Base-by-base conservation (phyloP, 1,139 yeast genomes). In the Entelexis sorbosivorans region DNA sequence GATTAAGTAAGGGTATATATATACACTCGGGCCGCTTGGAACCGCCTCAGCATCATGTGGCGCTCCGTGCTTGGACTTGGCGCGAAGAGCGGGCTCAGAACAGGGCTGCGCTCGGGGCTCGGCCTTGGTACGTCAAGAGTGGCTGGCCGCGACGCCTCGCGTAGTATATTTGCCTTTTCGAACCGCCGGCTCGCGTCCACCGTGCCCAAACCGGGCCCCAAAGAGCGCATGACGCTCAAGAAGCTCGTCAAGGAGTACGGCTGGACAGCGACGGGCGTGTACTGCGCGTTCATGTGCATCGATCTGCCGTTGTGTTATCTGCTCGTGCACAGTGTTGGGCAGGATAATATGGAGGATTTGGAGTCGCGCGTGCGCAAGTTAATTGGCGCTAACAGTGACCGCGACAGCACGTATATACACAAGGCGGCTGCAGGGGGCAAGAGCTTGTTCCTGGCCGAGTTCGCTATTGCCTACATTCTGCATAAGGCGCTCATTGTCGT, bases 391-490 rank as follows among this genome's bases (percentile, higher is more conserved):
- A 46, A 60, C 36, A 51, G 64, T 10, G 61, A 61, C 24, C 55
- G 60, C 5, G 63, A 61, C 19, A 63, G 61, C 24, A 60, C 64
- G 44, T 60, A 61, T 36, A 57, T 64, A 2, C 56, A 64, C 49
- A 53, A 55, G 44, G 63, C 59, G 5, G 55, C 56, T 19, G 58
- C 59, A 17, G 58, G 56, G 38, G 62, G 62, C 44, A 57, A 64
- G 60, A 62, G 69, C 16, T 70, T 77, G 5, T 60, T 83, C 31
- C 67, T 77, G 63, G 78, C 88, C 0, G 96, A 91, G 66, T 79
- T 87, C 60, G 81, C 87, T 19, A 75, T 93, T 57, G 98, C 98
- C 0, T 91, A 91, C 65, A 96, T 96, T 5, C 72, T 91, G 50
- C 98, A 91, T 71, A 91, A 93, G 69, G 78, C 93, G 6, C 73